These are phyloP conservation scores for Tolypocladium paradoxum DNA, from an alignment of 2,329 filamentous ascomycete genomes.

Conservation along the genomic window DNA sequence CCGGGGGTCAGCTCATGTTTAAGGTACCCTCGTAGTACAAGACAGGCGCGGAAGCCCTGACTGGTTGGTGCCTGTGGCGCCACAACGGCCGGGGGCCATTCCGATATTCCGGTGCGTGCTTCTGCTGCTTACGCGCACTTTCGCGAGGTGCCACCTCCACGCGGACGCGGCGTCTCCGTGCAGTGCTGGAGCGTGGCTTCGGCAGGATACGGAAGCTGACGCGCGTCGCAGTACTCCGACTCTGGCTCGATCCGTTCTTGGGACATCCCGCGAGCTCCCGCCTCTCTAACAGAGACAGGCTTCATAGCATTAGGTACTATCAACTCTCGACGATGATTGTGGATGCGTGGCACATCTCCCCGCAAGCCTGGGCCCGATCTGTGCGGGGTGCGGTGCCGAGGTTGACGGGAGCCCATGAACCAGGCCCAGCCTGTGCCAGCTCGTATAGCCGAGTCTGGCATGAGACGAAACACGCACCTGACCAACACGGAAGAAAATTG, in stretches of 20 bases:
- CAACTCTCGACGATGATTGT: neutral
- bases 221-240: neutral
- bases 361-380: neutral
- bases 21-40: too few species aligned
- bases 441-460: neutral
- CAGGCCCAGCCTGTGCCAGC: neutral
- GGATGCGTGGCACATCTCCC: neutral
- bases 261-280: neutral
- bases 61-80: neutral
- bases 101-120: neutral
- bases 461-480: neutral
- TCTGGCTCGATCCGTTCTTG: neutral
- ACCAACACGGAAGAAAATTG: neutral
- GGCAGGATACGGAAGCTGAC: neutral
- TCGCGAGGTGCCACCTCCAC: neutral
- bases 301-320: too few species aligned
- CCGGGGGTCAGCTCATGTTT: too few species aligned
- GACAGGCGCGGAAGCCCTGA: neutral
- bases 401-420: neutral
- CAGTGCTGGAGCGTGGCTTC: neutral
- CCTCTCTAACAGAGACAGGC: too few species aligned
- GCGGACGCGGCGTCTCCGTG: too few species aligned
- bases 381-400: neutral
- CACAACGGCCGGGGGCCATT: neutral
- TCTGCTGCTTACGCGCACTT: too few species aligned